phyloP scores from a whole-genome alignment of 2,329 filamentous ascomycete species.

The Neophaeococcomyces mojaviensis region DNA sequence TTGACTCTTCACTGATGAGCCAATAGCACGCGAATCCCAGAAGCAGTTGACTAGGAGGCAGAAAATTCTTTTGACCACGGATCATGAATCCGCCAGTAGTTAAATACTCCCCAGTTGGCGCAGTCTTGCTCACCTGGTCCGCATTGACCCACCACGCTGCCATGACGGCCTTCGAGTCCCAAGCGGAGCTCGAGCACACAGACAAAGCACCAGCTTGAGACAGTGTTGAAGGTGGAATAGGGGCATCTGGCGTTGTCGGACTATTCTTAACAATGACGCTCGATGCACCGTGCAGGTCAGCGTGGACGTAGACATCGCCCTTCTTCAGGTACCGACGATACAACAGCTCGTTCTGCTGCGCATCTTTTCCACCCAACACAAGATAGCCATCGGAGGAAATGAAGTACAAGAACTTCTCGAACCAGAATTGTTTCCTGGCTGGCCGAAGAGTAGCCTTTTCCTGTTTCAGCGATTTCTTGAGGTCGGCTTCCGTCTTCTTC shows the following conservation, averaged over 20 bases:
- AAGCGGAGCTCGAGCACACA: slow-evolving; percentile 79
- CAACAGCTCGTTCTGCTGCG: slow-evolving; percentile 83
- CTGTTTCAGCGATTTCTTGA: slow-evolving; percentile 82
- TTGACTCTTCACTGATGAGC: slow-evolving; percentile 80
- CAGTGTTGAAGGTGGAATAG: slow-evolving; percentile 83
- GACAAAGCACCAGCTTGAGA: slow-evolving; percentile 81
- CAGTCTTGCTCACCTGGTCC: slow-evolving; percentile 82
- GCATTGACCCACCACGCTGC: slow-evolving; percentile 91
- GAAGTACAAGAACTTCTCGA: slow-evolving; percentile 95
- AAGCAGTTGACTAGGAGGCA: slow-evolving; percentile 79
- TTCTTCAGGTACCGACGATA: slow-evolving; percentile 79
- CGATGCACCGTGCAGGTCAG: slow-evolving; percentile 75
- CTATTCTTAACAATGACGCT: slow-evolving; percentile 90
- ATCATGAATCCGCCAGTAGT: slow-evolving; percentile 72
- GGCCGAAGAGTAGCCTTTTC: slow-evolving; percentile 82
- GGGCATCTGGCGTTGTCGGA: slow-evolving; percentile 65
- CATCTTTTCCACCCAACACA: slow-evolving; percentile 80
- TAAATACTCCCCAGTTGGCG: slow-evolving; percentile 71
- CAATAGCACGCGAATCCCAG: slow-evolving; percentile 85
- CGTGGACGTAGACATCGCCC: slow-evolving; percentile 86
- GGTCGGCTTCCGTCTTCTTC: slow-evolving; percentile 74
- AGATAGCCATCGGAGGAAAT: slow-evolving; percentile 92
- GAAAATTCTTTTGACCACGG: slow-evolving; percentile 78
- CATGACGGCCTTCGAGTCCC: slow-evolving; percentile 96
- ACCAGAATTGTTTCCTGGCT: slow-evolving; percentile 81